Evolutionary conservation across 495 filamentous ascomycete genomes (phyloP).

Genomic region (Chaetomium cochliodes): DNA sequence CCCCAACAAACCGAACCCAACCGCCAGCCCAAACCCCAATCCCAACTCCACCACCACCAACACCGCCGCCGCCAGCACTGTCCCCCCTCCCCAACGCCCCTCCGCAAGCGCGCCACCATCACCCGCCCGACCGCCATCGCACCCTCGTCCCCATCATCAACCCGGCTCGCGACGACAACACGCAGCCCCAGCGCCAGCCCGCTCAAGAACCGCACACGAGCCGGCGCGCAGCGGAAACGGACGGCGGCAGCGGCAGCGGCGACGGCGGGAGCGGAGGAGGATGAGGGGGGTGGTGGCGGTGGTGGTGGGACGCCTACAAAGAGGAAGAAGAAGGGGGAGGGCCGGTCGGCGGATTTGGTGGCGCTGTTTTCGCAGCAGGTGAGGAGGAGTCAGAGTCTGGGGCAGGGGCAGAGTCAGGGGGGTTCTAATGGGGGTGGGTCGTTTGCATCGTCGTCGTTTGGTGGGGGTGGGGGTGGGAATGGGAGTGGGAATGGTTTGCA

Average conservation of each 20-base stretch:
- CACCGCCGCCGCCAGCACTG: background rate
- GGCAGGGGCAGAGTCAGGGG: background rate
- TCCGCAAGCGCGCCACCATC: conserved; percentile 36
- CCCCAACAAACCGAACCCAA: conserved; percentile 18
- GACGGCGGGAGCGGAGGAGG: conserved; percentile 26
- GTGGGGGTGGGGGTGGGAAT: background rate
- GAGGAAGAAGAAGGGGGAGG: conserved; percentile 41
- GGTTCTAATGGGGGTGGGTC: too few species aligned
- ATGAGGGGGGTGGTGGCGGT: conserved; percentile 5
- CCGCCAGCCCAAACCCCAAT: conserved; percentile 9
- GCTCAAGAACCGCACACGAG: conserved; percentile 39
- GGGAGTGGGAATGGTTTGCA: background rate
- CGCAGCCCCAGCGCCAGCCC: conserved; percentile 53
- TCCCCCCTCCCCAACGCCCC: conserved; percentile 36
- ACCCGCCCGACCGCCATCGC: conserved; percentile 21
- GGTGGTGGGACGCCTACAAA: too few species aligned
- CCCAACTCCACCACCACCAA: background rate
- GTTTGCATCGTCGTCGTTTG: too few species aligned
- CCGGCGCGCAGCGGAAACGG: conserved; percentile 27
- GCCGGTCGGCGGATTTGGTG: conserved; percentile 48
- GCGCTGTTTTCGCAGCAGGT: conserved; percentile 56
- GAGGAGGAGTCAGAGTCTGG: conserved; percentile 36
- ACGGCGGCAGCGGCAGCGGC: conserved; percentile 29
- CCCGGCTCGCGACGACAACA: conserved; percentile 33
- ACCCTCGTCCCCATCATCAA: conserved; percentile 23